phyloP scores from a whole-genome alignment of 169 alveolate genomes.

The Plasmodium falciparum region DNA sequence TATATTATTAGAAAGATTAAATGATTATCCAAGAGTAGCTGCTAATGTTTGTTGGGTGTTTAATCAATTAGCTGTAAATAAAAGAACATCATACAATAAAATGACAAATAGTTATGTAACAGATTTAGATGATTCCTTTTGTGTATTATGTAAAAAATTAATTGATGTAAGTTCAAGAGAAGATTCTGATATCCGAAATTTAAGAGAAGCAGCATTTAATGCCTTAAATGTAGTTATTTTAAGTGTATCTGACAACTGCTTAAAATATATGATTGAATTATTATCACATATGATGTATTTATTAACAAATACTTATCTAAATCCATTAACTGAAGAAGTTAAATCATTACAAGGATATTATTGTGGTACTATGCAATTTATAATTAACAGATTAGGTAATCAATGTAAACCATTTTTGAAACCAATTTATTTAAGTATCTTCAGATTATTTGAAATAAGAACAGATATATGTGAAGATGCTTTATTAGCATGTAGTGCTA shows the following conservation, averaged over 20 bases:
- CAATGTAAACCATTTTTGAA: conserved; percentile 76
- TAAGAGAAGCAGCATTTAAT: conserved; percentile 82
- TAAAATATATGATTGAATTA: conserved; percentile 81
- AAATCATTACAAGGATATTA: conserved; percentile 74
- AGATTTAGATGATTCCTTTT: conserved; percentile 80
- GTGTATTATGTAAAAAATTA: conserved; percentile 82
- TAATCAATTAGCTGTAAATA: conserved; percentile 82
- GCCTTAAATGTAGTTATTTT: conserved; percentile 81
- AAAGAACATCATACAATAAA: conserved; percentile 53
- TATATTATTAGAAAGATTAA: conserved; percentile 82
- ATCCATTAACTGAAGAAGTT: conserved; percentile 77
- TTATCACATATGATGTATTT: conserved; percentile 79
- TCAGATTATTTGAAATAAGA: conserved; percentile 72
- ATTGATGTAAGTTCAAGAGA: conserved; percentile 82
- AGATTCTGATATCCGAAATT: conserved; percentile 83
- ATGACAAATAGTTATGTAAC: conserved; percentile 52
- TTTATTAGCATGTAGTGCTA: conserved; percentile 87
- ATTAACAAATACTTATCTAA: conserved; percentile 73
- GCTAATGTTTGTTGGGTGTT: conserved; percentile 86
- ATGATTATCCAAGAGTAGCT: conserved; percentile 87
- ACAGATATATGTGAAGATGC: conserved; percentile 87
- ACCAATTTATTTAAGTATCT: conserved; percentile 77
- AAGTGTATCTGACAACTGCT: conserved; percentile 80
- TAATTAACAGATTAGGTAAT: conserved; percentile 80
- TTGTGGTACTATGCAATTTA: conserved; percentile 86